These are phyloP conservation scores for Mortierella sp. DNA, from an alignment of 371 early-diverging fungal species.

Conservation along the genomic window DNA sequence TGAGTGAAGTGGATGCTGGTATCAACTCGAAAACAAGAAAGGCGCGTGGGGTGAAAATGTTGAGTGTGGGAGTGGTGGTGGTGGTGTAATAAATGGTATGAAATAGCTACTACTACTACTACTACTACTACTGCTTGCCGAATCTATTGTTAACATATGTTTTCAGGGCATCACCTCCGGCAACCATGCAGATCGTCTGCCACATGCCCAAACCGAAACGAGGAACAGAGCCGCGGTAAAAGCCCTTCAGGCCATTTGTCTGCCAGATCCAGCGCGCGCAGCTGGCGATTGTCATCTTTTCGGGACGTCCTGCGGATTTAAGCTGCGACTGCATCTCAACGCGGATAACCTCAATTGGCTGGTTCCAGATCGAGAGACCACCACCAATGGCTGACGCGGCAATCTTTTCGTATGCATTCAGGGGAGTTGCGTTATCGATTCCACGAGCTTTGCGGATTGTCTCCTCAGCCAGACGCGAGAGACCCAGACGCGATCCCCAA, in stretches of 20 bases:
- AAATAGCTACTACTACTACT: no score
- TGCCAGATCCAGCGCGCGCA: constrained; percentile 93
- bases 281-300: constrained; percentile 86
- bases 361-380: constrained; percentile 95
- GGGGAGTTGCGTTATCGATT: constrained; percentile 59
- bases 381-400: constrained; percentile 91
- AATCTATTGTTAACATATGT: constrained; percentile 47
- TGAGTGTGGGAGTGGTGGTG: not conserved
- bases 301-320: constrained; percentile 86
- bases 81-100: no score
- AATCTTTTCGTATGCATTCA: constrained; percentile 72
- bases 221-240: constrained; percentile 95
- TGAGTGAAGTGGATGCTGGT: not conserved
- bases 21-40: not conserved
- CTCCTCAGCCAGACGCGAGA: constrained; percentile 88
- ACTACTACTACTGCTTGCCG: constrained; percentile 28
- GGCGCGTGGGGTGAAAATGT: not conserved
- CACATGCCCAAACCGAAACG: constrained; percentile 93
- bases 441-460: constrained; percentile 70
- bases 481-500: constrained; percentile 97
- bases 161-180: constrained; percentile 81
- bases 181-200: constrained; percentile 97
- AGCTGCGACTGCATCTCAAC: constrained; percentile 97
- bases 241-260: constrained; percentile 89
- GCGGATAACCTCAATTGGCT: constrained; percentile 97